These are phyloP conservation scores for Leptoxyphium fumago DNA, from an alignment of 2,329 filamentous ascomycete genomes.

Conservation along the genomic window DNA sequence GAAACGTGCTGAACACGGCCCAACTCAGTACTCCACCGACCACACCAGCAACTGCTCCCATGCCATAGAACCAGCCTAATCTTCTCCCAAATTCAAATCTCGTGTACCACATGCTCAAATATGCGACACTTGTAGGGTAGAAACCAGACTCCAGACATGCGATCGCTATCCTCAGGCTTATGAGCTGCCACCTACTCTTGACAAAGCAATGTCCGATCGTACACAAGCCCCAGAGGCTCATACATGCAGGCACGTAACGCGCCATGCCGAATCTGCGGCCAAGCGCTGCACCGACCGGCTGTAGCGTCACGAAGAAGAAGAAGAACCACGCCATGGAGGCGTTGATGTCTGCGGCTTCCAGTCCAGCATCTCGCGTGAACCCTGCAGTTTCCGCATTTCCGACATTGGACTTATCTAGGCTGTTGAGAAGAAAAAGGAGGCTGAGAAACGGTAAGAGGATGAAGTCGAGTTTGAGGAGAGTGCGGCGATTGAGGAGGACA, in stretches of 20 bases:
- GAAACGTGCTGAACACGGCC: conserved; percentile 32
- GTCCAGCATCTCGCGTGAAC: conserved; percentile 41
- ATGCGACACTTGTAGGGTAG: conserved; percentile 44
- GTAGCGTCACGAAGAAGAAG: conserved; percentile 42
- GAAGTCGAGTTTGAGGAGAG: conserved; percentile 34
- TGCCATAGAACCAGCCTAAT: conserved; percentile 42
- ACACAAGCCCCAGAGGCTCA: conserved; percentile 38
- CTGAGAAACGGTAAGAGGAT: conserved; percentile 38
- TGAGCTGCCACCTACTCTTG: conserved; percentile 31
- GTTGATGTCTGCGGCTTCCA: conserved; percentile 38
- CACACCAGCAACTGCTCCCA: conserved; percentile 41
- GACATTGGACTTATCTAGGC: conserved; percentile 39
- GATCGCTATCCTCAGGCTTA: conserved; percentile 30
- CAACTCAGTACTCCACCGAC: conserved; percentile 41
- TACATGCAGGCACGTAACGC: conserved; percentile 42
- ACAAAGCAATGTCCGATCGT: conserved; percentile 36
- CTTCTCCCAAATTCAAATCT: conserved; percentile 41
- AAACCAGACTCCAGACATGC: conserved; percentile 41
- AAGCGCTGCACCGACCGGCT: conserved; percentile 43
- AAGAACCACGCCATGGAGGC: conserved; percentile 43
- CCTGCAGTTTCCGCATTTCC: conserved; percentile 44
- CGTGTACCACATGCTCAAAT: conserved; percentile 44
- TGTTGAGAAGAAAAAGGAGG: conserved; percentile 37
- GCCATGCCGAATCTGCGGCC: conserved; percentile 41
- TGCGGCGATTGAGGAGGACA: conserved; percentile 11